Conservation (phyloP, 2,329 filamentous ascomycete species). For the Aspergillus intermedius region DNA sequence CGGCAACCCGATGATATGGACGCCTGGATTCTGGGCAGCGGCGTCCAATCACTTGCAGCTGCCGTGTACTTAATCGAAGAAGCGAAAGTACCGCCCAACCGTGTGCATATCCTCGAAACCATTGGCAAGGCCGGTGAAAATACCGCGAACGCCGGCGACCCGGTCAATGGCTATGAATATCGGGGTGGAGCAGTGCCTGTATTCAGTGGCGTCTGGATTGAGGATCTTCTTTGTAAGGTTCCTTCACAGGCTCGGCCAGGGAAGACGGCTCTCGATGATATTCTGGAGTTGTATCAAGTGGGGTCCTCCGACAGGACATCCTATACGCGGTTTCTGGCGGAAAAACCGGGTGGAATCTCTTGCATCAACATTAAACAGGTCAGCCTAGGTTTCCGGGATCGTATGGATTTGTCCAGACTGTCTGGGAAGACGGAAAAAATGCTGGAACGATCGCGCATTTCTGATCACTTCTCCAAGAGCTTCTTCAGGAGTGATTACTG, state of each 20-base stretch:
- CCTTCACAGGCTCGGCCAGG: slow-evolving; percentile 13
- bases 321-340: slow-evolving; percentile 12
- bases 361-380: neutral
- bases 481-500: slow-evolving; percentile 24
- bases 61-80: slow-evolving; percentile 32
- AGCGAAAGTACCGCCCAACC: slow-evolving; percentile 25
- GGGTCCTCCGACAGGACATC: neutral
- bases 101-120: slow-evolving; percentile 32
- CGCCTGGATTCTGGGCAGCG: slow-evolving; percentile 32
- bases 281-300: slow-evolving; percentile 6
- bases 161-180: slow-evolving; percentile 30
- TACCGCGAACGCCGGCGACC: slow-evolving; percentile 22
- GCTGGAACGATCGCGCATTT: slow-evolving; percentile 7
- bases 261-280: slow-evolving; percentile 14
- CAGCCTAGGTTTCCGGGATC: neutral
- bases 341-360: neutral
- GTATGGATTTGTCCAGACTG: neutral
- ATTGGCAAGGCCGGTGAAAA: slow-evolving; percentile 24
- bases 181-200: slow-evolving; percentile 30
- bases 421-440: neutral
- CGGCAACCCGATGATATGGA: slow-evolving; percentile 21
- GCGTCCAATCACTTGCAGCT: slow-evolving; percentile 30
- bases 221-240: slow-evolving; percentile 28
- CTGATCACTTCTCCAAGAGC: slow-evolving; percentile 10
- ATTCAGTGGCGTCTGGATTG: slow-evolving; percentile 27